Percentiles rank a stretch among this genome's conserved stretches.
Evolutionary conservation across 495 filamentous ascomycete species (phyloP).

Genomic region (Astrothelium macrocarpum): DNA sequence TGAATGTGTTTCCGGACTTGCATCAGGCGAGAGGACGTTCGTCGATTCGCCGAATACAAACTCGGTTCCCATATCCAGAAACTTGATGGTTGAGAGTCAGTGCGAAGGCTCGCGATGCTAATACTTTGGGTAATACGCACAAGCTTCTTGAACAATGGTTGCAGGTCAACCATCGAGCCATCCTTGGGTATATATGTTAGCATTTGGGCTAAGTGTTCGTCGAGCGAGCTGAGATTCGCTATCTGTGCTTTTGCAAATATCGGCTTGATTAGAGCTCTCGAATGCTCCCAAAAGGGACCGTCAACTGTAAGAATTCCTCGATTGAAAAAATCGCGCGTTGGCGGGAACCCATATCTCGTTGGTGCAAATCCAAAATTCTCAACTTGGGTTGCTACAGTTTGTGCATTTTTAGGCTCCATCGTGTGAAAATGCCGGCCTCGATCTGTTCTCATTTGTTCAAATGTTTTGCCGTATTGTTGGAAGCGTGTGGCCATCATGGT

Average conservation of each 20-base stretch:
- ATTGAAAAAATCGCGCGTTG: background rate
- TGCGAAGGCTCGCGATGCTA: background rate
- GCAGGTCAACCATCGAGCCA: slow-evolving; percentile 49
- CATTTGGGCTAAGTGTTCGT: slow-evolving; percentile 48
- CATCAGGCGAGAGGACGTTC: slow-evolving; percentile 27
- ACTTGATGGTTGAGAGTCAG: background rate
- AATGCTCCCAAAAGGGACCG: slow-evolving; percentile 56
- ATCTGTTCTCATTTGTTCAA: slow-evolving; percentile 10
- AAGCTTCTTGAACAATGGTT: slow-evolving; percentile 52
- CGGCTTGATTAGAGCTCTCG: slow-evolving; percentile 31
- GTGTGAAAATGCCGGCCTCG: slow-evolving; percentile 35
- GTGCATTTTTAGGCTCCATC: slow-evolving; percentile 48
- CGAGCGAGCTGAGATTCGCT: slow-evolving; percentile 48
- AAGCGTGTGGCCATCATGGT: slow-evolving; percentile 17
- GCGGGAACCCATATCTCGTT: background rate
- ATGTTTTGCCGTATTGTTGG: slow-evolving; percentile 19
- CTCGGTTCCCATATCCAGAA: slow-evolving; percentile 58
- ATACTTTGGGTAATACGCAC: slow-evolving; percentile 29
- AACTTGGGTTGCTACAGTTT: background rate
- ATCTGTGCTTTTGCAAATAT: slow-evolving; percentile 54
- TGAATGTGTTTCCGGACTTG: slow-evolving; percentile 10
- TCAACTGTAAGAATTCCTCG: slow-evolving; percentile 60
- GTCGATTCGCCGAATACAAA: slow-evolving; percentile 59
- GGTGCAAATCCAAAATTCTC: background rate
- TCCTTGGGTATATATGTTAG: slow-evolving; percentile 39